These are phyloP conservation scores for Stephania japonica DNA, from an alignment of 164 flowering plant species.

Conservation along the genomic window DNA sequence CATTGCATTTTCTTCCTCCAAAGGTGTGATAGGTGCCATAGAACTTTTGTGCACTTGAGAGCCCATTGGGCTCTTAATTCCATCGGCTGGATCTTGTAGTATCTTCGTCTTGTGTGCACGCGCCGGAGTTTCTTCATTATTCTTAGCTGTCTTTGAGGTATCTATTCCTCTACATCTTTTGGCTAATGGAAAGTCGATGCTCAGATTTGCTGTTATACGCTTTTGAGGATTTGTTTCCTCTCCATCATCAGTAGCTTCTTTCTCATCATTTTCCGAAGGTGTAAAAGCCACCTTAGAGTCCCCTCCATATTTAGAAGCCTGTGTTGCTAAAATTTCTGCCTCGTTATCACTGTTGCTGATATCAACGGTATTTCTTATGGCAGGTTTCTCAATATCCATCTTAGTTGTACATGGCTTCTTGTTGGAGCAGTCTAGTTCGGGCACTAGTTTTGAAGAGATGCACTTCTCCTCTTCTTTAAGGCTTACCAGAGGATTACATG, in stretches of 20 bases:
- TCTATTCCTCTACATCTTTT: slow-evolving; percentile 35
- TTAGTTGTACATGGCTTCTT: slow-evolving; percentile 31
- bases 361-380: slow-evolving; percentile 23
- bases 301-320: background rate
- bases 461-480: slow-evolving; percentile 10
- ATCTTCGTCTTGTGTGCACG: slow-evolving; percentile 23
- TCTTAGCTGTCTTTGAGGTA: slow-evolving; percentile 29
- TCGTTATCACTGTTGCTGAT: slow-evolving; percentile 48
- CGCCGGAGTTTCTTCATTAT: slow-evolving; percentile 42
- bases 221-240: slow-evolving; percentile 6
- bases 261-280: slow-evolving; percentile 4
- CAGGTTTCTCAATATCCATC: slow-evolving; percentile 21
- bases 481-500: background rate
- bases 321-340: slow-evolving; percentile 1
- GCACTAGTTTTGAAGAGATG: slow-evolving; percentile 15
- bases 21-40: slow-evolving; percentile 9
- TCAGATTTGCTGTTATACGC: slow-evolving; percentile 11
- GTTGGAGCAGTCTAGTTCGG: slow-evolving; percentile 20
- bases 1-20: slow-evolving; percentile 10
- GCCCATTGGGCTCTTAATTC: slow-evolving; percentile 1
- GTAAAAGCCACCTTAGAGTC: background rate
- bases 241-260: slow-evolving; percentile 1
- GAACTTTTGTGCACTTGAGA: slow-evolving; percentile 10
- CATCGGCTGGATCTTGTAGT: slow-evolving; percentile 6
- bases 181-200: slow-evolving; percentile 4